Conservation (phyloP, 441 rosid species). For the Erodium moschatum region DNA sequence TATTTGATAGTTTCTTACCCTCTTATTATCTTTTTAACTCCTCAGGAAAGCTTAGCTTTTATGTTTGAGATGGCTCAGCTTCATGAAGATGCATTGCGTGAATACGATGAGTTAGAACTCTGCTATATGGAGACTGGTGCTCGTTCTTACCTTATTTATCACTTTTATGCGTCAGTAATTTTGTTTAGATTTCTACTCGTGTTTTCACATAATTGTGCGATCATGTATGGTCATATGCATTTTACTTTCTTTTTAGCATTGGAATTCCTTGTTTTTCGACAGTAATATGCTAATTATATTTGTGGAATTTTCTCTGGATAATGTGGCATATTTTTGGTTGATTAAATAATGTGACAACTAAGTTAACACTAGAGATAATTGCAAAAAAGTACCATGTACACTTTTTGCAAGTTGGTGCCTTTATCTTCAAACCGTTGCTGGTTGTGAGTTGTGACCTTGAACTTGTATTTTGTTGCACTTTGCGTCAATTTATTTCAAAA, state of each 20-base stretch:
- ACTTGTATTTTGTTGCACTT: no score
- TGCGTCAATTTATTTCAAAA: no score
- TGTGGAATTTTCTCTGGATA: not conserved
- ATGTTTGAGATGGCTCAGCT: conserved; percentile 97
- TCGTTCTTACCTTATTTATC: conserved; percentile 10
- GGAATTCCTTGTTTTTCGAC: not conserved
- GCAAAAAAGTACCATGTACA: no score
- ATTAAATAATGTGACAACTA: not conserved
- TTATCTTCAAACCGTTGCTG: no score
- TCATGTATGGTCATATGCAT: not conserved
- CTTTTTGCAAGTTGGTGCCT: no score
- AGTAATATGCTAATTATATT: no score
- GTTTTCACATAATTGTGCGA: not conserved
- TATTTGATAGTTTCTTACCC: conserved; percentile 11
- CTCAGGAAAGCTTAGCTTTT: conserved; percentile 98
- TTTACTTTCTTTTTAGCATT: not conserved
- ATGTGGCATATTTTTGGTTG: not conserved
- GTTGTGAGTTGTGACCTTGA: no score
- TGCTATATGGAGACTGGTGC: conserved; percentile 94
- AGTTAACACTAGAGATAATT: not conserved
- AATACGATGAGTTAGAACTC: conserved; percentile 93
- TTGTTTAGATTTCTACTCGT: not conserved
- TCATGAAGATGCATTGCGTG: conserved; percentile 91
- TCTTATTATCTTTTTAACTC: conserved; percentile 20
- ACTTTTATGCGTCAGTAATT: not conserved